Base-by-base conservation (phyloP, 129 eudicot genomes). In the Flaveria sonorensis region DNA sequence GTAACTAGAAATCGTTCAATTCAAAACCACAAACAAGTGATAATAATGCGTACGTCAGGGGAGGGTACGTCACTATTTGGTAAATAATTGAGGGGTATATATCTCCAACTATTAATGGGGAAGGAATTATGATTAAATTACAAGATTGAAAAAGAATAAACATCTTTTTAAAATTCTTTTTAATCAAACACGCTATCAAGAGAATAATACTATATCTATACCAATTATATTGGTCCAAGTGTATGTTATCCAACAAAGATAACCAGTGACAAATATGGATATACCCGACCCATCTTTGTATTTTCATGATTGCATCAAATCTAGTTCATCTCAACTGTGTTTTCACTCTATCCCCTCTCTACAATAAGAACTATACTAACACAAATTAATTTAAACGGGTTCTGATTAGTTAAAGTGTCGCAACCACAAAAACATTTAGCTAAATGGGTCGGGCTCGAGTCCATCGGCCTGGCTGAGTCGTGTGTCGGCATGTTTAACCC, bases 121-220 rank as follows among this genome's bases (percentile, higher is more conserved):
- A 64, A 50, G 51, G 72, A 64, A 75, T 75, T 19, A 28, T 50
- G 63, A 75, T 71, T 30, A 32, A 52, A 71, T 21, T 57, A 57
- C 2, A 21, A 57, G 6, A 57, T 57, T 57, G 64, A 30, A 57
- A 28, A 3, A 45, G 30, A 52, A 52, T 52, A 52, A 52, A 52
- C 16, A 52, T 52, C 10, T 52, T 52, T 52, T n/a, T 5, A 57
- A 21, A 57, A 21, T 21, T 21, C 6, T 19, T 9, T 57, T 21
- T 21, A 7, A 57, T 18, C 63, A 55, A 16, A 19, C 28, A 9
- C 10, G 3, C 24, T 18, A 18, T 19, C 12, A 18, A n/a, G 19
- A 51, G 56, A 51, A 51, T 51, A 51, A 51, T 51, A 51, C 2
- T 32, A 32, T 0, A 32, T 7, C 19, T 2, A 18, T 55, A 5